Evolutionary conservation across 139 green algal genomes (phyloP).

Genomic region (Chlorokybus atmophyticus): DNA sequence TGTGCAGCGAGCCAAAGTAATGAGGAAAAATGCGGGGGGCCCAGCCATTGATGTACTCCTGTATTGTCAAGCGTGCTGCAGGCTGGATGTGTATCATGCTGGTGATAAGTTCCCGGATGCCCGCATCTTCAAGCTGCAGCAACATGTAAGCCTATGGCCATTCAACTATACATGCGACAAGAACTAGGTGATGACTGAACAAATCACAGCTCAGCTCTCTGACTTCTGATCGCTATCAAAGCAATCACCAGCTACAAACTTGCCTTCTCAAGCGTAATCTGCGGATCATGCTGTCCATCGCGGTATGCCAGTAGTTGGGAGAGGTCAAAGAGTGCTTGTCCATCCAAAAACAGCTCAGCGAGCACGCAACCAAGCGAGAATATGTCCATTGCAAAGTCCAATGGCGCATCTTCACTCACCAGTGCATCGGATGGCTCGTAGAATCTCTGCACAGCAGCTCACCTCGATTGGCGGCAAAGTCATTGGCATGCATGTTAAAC

Average conservation of each 20-base stretch:
- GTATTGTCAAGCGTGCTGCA: constrained; percentile 38
- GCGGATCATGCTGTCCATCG: constrained; percentile 33
- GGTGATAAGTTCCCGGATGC: constrained; percentile 52
- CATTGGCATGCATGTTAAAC: too few relatives aligned
- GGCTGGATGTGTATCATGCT: constrained; percentile 84
- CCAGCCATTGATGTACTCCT: constrained; percentile 54
- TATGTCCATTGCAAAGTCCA: constrained; percentile 59
- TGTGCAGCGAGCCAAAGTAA: constrained; percentile 47
- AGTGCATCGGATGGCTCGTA: constrained; percentile 22
- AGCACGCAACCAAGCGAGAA: constrained; percentile 89
- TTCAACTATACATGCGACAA: too few relatives aligned
- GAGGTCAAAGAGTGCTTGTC: constrained; percentile 61
- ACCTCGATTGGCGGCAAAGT: too few relatives aligned
- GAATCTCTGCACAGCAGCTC: constrained; percentile 43
- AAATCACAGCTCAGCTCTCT: too few relatives aligned
- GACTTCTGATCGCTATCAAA: too few relatives aligned
- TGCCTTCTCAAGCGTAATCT: constrained; percentile 9
- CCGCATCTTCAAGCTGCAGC: too few relatives aligned
- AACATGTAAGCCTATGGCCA: too few relatives aligned
- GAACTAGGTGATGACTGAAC: too few relatives aligned
- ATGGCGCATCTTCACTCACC: constrained; percentile 8
- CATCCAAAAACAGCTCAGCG: constrained; percentile 87
- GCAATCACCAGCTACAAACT: too few relatives aligned
- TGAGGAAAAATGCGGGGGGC: constrained; percentile 45
- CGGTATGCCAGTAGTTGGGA: constrained; percentile 56